Evolutionary conservation across 306 rosid species (phyloP).

Genomic region (Coriaria nepalensis): DNA sequence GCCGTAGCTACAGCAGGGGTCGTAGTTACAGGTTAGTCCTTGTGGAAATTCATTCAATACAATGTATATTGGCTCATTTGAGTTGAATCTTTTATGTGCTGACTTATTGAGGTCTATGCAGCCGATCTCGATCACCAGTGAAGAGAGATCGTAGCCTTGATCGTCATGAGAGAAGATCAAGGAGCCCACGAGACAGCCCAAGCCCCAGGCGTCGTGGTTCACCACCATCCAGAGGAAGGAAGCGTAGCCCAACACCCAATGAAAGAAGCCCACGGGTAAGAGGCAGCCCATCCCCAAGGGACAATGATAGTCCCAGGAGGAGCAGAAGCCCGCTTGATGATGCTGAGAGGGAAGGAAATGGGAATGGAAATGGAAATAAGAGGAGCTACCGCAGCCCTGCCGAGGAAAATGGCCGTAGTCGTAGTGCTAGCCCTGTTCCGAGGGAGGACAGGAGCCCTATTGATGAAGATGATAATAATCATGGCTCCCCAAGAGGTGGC

Average conservation of each 20-base stretch:
- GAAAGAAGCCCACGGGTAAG: constrained; percentile 30
- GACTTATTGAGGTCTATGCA: constrained; percentile 6
- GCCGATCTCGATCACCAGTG: constrained; percentile 33
- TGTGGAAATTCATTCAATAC: neutral
- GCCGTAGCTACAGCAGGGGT: constrained; percentile 48
- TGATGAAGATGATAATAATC: constrained; percentile 23
- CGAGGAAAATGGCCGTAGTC: constrained; percentile 32
- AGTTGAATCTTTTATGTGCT: neutral
- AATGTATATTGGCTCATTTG: neutral
- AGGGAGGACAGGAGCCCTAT: constrained; percentile 35
- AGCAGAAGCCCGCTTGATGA: constrained; percentile 31
- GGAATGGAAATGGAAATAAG: constrained; percentile 13
- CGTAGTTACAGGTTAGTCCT: constrained; percentile 34
- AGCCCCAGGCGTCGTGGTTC: constrained; percentile 36
- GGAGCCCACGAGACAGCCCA: constrained; percentile 30
- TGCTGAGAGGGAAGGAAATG: constrained; percentile 17
- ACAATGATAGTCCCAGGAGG: constrained; percentile 28
- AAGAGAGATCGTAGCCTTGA: constrained; percentile 35
- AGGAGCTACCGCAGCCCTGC: constrained; percentile 12
- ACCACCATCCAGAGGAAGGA: constrained; percentile 33
- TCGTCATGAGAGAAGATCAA: constrained; percentile 27
- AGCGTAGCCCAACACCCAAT: constrained; percentile 21
- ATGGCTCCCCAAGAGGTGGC: constrained; percentile 37
- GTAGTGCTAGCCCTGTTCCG: constrained; percentile 29
- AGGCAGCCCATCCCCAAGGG: constrained; percentile 25